Conservation (phyloP, 768 basidiomycete species). For the Hericium erinaceus region DNA sequence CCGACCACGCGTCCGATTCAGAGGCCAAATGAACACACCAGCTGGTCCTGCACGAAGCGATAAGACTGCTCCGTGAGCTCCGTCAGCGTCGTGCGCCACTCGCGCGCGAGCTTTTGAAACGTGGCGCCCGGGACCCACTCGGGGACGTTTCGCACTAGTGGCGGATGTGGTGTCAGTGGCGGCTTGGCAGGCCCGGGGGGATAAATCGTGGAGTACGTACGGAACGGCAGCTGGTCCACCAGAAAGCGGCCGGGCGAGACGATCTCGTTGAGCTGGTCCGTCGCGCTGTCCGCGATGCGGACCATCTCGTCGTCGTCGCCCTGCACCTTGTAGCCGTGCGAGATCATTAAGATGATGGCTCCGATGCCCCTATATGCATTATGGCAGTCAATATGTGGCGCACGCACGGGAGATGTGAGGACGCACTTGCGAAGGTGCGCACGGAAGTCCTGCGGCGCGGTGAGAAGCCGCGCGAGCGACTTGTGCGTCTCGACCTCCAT, state of each 20-base stretch:
- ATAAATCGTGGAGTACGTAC: not conserved
- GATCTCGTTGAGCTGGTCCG: constrained; percentile 10
- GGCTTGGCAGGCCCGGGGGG: not conserved
- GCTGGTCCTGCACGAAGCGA: constrained; percentile 11
- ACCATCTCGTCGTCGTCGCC: constrained; percentile 13
- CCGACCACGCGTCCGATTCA: no score
- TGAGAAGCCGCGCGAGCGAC: constrained; percentile 9
- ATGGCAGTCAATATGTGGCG: not conserved
- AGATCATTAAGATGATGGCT: constrained; percentile 13
- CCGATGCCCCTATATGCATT: constrained; percentile 9
- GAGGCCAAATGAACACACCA: constrained; percentile 1
- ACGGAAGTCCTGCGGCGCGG: constrained; percentile 10
- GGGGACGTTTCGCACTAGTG: constrained; percentile 13
- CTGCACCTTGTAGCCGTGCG: constrained; percentile 13
- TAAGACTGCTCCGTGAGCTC: constrained; percentile 12
- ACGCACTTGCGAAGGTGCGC: constrained; percentile 15
- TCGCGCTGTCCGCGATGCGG: constrained; percentile 15
- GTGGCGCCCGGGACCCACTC: constrained; percentile 19
- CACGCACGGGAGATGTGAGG: not conserved
- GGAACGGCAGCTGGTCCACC: constrained; percentile 16
- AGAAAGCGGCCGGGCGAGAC: constrained; percentile 9
- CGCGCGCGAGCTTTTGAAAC: constrained; percentile 15
- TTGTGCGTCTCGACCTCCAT: constrained; percentile 12
- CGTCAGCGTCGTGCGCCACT: constrained; percentile 12
- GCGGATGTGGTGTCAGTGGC: not conserved